These are phyloP conservation scores for Cyclocybe cylindracea DNA, from an alignment of 768 basidiomycete genomes.

Conservation along the genomic window DNA sequence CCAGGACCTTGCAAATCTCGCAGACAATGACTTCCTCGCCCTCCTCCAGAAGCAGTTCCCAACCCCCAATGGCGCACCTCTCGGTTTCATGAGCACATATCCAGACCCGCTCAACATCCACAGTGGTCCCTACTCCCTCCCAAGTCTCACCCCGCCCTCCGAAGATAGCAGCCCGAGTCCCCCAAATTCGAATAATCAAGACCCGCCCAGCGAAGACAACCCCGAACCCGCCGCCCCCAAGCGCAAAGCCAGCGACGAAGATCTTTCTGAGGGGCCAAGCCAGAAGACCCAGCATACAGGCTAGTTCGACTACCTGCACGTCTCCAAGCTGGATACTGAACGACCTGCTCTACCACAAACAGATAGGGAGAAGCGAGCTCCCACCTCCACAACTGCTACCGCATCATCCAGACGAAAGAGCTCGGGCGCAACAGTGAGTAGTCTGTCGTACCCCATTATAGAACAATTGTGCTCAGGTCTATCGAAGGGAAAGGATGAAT, in stretches of 20 bases:
- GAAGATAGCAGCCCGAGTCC: constrained; percentile 84
- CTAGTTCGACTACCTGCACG: constrained; percentile 31
- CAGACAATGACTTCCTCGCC: constrained; percentile 77
- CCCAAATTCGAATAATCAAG: constrained; percentile 43
- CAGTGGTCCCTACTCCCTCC: constrained; percentile 50
- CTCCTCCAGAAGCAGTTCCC: constrained; percentile 79
- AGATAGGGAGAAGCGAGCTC: constrained; percentile 24
- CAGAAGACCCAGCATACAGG: constrained; percentile 68
- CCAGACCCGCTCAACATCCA: constrained; percentile 60
- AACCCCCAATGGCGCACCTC: constrained; percentile 13
- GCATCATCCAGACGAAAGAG: constrained; percentile 33
- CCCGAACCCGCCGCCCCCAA: constrained; percentile 56
- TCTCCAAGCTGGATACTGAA: not conserved
- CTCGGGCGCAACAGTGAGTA: constrained; percentile 29
- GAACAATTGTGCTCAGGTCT: not conserved
- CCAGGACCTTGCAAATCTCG: constrained; percentile 59
- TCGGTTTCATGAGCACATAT: constrained; percentile 22
- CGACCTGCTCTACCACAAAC: not conserved
- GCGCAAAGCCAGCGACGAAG: constrained; percentile 74
- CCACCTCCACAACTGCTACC: not conserved
- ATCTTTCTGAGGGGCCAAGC: constrained; percentile 63
- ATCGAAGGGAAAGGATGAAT: constrained; percentile 60
- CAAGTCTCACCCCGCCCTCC: constrained; percentile 60
- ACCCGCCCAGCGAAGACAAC: constrained; percentile 35
- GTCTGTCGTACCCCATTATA: not conserved